A percentile compares a stretch with the other conserved stretches of the same genome.
Conservation (phyloP, 108 stramenopile species). For the Schizochytrium sp. region DNA sequence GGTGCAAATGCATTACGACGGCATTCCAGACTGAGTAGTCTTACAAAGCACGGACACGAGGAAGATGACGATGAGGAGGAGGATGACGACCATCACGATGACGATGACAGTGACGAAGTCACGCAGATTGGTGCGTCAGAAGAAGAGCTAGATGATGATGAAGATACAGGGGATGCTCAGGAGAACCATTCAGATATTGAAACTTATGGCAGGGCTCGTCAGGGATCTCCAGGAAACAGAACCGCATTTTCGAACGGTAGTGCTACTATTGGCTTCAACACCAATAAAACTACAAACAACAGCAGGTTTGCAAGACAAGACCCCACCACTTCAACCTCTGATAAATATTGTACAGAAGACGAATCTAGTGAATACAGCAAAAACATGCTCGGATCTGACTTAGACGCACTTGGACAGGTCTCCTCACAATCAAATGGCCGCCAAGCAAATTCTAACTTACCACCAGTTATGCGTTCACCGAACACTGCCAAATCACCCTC, state of each 20-base stretch:
- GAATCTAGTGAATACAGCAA: constrained; percentile 20
- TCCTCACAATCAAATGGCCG: neutral
- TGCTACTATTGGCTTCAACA: neutral
- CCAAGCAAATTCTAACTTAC: neutral
- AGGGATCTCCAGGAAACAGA: neutral
- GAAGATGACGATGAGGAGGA: neutral
- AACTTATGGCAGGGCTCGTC: neutral
- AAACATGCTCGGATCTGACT: neutral
- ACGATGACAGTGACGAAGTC: neutral
- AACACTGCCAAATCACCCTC: neutral
- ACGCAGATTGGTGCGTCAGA: neutral
- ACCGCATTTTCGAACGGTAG: no score
- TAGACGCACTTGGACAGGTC: neutral
- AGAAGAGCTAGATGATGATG: neutral
- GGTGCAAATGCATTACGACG: neutral
- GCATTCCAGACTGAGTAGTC: neutral
- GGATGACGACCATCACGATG: neutral
- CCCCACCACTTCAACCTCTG: neutral
- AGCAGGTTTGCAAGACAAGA: neutral
- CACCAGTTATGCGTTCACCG: neutral
- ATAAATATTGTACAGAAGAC: neutral
- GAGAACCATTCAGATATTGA: neutral
- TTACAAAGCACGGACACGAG: neutral
- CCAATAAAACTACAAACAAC: neutral
- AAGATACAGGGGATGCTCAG: neutral